Conservation (phyloP, 768 basidiomycete genomes). For the Leccinum boreale region DNA sequence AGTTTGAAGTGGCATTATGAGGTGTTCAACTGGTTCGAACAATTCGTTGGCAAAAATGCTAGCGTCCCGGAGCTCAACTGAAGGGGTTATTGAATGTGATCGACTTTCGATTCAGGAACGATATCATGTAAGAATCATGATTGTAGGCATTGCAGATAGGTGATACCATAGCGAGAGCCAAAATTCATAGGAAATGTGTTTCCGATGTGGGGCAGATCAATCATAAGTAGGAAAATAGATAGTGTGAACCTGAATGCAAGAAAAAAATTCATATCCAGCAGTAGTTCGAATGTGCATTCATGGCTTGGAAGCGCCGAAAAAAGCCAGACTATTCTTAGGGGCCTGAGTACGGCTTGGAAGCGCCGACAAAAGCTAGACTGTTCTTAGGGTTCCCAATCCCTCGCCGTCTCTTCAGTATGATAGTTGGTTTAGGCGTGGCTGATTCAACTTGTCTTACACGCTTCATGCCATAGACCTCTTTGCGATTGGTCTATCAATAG, state of each 20-base stretch:
- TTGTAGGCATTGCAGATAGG: conserved; percentile 6
- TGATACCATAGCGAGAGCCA: conserved; percentile 1
- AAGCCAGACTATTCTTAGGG: no score
- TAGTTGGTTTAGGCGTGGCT: conserved; percentile 2
- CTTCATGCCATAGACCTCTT: conserved; percentile 34
- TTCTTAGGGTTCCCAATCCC: conserved; percentile 5
- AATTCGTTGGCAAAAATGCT: conserved; percentile 47
- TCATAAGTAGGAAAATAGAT: conserved; percentile 15
- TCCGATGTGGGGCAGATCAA: conserved; percentile 1
- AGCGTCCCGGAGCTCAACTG: conserved; percentile 12
- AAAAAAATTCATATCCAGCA: neutral
- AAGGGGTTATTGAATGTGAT: neutral
- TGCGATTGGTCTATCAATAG: conserved; percentile 37
- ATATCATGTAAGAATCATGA: neutral
- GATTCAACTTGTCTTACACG: conserved; percentile 17
- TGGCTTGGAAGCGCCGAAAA: neutral
- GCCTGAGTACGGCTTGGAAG: no score
- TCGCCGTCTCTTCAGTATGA: conserved; percentile 23
- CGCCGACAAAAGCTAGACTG: neutral
- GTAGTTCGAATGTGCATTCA: conserved; percentile 4
- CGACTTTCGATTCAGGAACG: neutral
- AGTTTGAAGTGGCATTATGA: conserved; percentile 96
- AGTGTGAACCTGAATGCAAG: neutral
- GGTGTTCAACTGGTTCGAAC: conserved; percentile 86
- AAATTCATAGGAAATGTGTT: conserved; percentile 4